These are phyloP conservation scores for Zangia roseola DNA, from an alignment of 768 basidiomycete species.

Conservation along the genomic window DNA sequence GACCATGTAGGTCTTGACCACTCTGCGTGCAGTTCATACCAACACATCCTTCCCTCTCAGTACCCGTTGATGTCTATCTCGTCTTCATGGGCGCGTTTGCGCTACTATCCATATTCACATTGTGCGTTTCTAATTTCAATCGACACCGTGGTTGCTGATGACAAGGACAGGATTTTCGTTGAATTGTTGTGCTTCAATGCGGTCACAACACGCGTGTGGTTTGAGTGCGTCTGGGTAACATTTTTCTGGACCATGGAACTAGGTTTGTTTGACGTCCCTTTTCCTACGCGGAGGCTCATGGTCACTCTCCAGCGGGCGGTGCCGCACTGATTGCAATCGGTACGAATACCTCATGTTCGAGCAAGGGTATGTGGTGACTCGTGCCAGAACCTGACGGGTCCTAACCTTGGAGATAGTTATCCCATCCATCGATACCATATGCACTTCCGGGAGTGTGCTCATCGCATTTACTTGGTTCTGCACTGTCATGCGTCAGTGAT, in stretches of 20 bases:
- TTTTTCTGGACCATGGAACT: conserved; percentile 59
- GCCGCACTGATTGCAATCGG: conserved; percentile 44
- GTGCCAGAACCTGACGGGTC: background rate
- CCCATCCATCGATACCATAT: conserved; percentile 21
- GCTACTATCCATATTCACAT: conserved; percentile 54
- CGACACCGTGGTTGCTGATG: background rate
- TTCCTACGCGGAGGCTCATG: conserved; percentile 7
- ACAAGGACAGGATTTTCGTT: conserved; percentile 46
- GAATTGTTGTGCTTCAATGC: conserved; percentile 54
- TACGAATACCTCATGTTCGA: conserved; percentile 36
- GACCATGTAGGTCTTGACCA: conserved; percentile 39
- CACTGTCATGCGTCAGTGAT: conserved; percentile 39
- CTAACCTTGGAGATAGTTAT: conserved; percentile 4
- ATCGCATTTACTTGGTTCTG: conserved; percentile 61
- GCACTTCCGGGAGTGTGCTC: conserved; percentile 54
- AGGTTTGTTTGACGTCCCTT: conserved; percentile 39
- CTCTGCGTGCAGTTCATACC: background rate
- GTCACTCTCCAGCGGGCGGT: conserved; percentile 47
- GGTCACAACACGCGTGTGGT: conserved; percentile 64
- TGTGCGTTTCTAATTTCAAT: conserved; percentile 42
- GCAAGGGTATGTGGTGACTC: conserved; percentile 20
- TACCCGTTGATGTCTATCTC: conserved; percentile 56
- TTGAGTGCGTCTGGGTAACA: conserved; percentile 63
- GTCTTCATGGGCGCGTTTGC: conserved; percentile 58
- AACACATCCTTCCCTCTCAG: conserved; percentile 27